These are phyloP conservation scores for Ophiostoma pallidulum DNA, from an alignment of 2,329 filamentous ascomycete genomes.

Conservation along the genomic window DNA sequence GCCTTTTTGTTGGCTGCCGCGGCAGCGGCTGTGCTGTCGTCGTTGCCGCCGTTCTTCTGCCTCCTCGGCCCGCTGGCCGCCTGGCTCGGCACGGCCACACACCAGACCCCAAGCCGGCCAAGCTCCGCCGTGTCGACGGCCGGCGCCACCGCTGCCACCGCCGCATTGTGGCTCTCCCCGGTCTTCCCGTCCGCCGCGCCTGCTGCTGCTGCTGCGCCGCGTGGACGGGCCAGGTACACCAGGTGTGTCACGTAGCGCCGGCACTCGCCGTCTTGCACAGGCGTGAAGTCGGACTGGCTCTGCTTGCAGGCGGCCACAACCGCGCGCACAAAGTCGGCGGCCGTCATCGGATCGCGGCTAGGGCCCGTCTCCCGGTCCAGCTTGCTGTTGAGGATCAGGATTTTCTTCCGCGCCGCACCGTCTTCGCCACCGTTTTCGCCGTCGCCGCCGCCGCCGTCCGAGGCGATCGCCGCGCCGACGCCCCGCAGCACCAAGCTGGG, in stretches of 20 bases:
- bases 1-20: neutral
- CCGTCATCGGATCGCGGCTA: constrained; percentile 52
- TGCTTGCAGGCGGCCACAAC: constrained; percentile 66
- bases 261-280: constrained; percentile 37
- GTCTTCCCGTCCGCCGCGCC: constrained; percentile 49
- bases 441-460: constrained; percentile 32
- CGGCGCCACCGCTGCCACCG: constrained; percentile 50
- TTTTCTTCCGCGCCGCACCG: constrained; percentile 48
- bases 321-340: constrained; percentile 71
- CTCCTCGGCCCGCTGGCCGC: constrained; percentile 37
- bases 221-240: constrained; percentile 68
- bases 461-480: constrained; percentile 55
- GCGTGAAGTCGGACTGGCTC: constrained; percentile 42
- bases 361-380: constrained; percentile 83
- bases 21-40: too few species aligned
- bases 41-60: neutral
- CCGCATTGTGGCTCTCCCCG: too few species aligned
- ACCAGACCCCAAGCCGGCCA: constrained; percentile 60
- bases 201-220: too few species aligned
- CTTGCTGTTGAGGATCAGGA: constrained; percentile 76
- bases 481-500: constrained; percentile 71
- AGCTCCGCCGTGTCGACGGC: constrained; percentile 58
- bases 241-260: constrained; percentile 72
- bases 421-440: constrained; percentile 52
- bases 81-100: constrained; percentile 55